Conservation (phyloP, 176 grass and related monocot species). For the Thalia dealbata region DNA sequence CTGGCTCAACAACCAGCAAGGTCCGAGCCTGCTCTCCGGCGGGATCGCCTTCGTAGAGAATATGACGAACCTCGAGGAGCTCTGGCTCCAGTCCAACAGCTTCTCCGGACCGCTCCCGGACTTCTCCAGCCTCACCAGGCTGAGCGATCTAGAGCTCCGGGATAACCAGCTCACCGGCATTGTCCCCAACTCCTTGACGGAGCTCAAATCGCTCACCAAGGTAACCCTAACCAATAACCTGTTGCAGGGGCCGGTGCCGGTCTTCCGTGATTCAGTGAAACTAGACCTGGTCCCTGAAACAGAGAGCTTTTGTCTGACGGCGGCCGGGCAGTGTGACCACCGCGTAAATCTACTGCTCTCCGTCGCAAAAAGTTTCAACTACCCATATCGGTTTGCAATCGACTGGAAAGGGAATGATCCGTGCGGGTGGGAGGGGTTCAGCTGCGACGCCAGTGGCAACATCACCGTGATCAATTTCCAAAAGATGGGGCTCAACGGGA, state of each 20-base stretch:
- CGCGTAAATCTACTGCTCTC: slow-evolving; percentile 11
- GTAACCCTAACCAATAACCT: slow-evolving; percentile 24
- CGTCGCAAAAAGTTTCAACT: not conserved
- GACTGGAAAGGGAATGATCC: slow-evolving; percentile 20
- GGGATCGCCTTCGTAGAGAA: slow-evolving; percentile 24
- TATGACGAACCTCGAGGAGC: slow-evolving; percentile 8
- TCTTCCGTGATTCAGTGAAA: slow-evolving; percentile 5
- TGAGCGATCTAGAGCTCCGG: slow-evolving; percentile 14
- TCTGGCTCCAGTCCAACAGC: slow-evolving; percentile 18
- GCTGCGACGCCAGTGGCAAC: slow-evolving; percentile 4
- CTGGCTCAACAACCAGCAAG: slow-evolving; percentile 32
- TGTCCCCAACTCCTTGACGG: slow-evolving; percentile 23
- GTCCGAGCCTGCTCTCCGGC: not conserved
- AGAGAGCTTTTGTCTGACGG: slow-evolving; percentile 15
- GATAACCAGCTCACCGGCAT: slow-evolving; percentile 34
- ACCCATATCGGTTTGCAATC: not conserved
- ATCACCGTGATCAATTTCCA: not conserved
- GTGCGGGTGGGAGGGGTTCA: slow-evolving; percentile 9
- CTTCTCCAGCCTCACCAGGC: slow-evolving; percentile 17
- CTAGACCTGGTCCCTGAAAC: not conserved
- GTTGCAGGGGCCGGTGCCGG: slow-evolving; percentile 26
- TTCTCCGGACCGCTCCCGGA: slow-evolving; percentile 28
- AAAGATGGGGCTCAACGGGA: slow-evolving; percentile 9
- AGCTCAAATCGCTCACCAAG: slow-evolving; percentile 19
- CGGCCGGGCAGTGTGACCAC: not conserved